A percentile compares a stretch with the other conserved stretches of the same genome.
Conservation (phyloP, 371 early-diverging fungal genomes). For the Polyrhizophydium stewartii region DNA sequence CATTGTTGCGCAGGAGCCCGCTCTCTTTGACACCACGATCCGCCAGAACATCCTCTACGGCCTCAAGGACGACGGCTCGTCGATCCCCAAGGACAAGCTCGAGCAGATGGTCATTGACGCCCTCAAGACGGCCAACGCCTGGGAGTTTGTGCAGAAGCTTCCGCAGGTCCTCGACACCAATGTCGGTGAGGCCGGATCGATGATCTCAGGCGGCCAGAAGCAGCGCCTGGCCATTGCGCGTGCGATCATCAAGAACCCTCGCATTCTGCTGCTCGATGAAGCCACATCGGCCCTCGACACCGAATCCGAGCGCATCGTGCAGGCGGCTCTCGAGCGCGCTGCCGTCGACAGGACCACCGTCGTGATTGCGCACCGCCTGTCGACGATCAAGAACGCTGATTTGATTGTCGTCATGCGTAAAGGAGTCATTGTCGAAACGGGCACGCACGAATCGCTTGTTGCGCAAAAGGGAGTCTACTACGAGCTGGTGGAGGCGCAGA, state of each 20-base stretch:
- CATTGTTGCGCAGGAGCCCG: slow-evolving; percentile 83
- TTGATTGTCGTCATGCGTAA: slow-evolving; percentile 61
- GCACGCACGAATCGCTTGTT: slow-evolving; percentile 82
- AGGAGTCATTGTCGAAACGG: slow-evolving; percentile 83
- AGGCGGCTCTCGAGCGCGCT: slow-evolving; percentile 74
- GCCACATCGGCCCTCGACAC: slow-evolving; percentile 93
- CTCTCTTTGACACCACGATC: slow-evolving; percentile 77
- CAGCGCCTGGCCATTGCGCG: slow-evolving; percentile 46
- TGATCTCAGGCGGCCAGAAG: slow-evolving; percentile 44
- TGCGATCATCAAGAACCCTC: slow-evolving; percentile 65
- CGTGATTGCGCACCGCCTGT: slow-evolving; percentile 89
- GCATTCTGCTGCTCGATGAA: slow-evolving; percentile 90
- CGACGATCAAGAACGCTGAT: slow-evolving; percentile 69
- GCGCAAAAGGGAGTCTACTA: slow-evolving; percentile 27
- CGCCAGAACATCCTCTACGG: slow-evolving; percentile 73
- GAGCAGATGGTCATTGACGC: slow-evolving; percentile 50
- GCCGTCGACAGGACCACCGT: slow-evolving; percentile 79
- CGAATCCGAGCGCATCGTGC: slow-evolving; percentile 77
- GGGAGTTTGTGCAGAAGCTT: slow-evolving; percentile 65
- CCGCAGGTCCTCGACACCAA: slow-evolving; percentile 71
- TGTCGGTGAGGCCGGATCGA: slow-evolving; percentile 65
- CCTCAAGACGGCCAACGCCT: slow-evolving; percentile 61
- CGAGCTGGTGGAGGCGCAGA: slow-evolving; percentile 36
- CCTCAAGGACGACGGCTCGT: slow-evolving; percentile 8
- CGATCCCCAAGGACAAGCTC: slow-evolving; percentile 14